These are phyloP conservation scores for Kwoniella dendrophila DNA, from an alignment of 768 basidiomycete genomes.

Conservation along the genomic window DNA sequence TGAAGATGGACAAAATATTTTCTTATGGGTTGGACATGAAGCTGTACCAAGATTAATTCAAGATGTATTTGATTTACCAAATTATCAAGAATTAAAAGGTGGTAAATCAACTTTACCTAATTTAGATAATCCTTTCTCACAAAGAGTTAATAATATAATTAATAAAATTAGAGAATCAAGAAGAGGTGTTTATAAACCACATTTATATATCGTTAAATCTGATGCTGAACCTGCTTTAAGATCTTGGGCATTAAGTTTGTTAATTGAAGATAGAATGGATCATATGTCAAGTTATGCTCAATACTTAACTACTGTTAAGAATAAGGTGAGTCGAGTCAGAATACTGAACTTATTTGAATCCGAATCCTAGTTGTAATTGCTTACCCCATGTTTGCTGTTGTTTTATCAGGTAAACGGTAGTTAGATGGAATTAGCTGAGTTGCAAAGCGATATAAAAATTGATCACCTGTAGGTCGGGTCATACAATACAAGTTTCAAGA, in stretches of 20 bases:
- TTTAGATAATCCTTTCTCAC: conserved; percentile 92
- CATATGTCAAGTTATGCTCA: conserved; percentile 94
- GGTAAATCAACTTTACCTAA: conserved; percentile 92
- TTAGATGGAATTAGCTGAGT: too few relatives aligned
- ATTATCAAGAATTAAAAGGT: conserved; percentile 82
- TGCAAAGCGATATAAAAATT: too few relatives aligned
- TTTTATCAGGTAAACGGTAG: conserved; percentile 2
- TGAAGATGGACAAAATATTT: conserved; percentile 96
- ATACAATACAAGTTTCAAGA: not conserved
- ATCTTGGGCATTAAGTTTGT: conserved; percentile 89
- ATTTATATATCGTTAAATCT: conserved; percentile 95
- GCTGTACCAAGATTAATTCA: conserved; percentile 91
- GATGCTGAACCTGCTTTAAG: conserved; percentile 94
- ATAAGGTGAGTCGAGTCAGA: conserved; percentile 72
- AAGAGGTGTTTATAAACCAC: conserved; percentile 86
- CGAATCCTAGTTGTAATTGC: too few relatives aligned
- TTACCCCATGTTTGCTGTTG: too few relatives aligned
- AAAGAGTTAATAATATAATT: conserved; percentile 88
- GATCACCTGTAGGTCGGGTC: too few relatives aligned
- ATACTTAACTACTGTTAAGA: conserved; percentile 84
- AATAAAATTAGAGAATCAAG: conserved; percentile 94
- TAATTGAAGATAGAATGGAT: conserved; percentile 95
- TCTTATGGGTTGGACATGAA: conserved; percentile 97
- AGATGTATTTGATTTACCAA: conserved; percentile 90
- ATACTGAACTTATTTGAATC: too few relatives aligned